A percentile compares a stretch with the other conserved stretches of the same genome.
These are phyloP conservation scores for Cercospora zeae-maydis DNA, from an alignment of 2,329 filamentous ascomycete species.

Conservation along the genomic window DNA sequence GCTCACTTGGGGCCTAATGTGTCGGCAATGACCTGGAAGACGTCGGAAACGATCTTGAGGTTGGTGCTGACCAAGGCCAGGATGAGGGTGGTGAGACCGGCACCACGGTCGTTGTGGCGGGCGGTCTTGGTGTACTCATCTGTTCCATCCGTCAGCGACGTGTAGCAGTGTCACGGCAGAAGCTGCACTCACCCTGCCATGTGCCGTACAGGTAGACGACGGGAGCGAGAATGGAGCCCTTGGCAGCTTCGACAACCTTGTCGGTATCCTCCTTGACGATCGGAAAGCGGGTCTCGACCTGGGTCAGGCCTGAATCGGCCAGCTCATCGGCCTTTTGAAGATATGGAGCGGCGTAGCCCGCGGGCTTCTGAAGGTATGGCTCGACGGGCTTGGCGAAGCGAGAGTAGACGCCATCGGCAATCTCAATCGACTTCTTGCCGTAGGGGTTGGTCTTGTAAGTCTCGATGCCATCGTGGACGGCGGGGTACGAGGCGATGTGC, in stretches of 20 bases:
- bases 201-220: slow-evolving; percentile 35
- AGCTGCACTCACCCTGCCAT: slow-evolving; percentile 31
- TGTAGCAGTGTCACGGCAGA: not conserved
- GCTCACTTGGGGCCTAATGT: slow-evolving; percentile 10
- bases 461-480: slow-evolving; percentile 73
- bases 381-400: slow-evolving; percentile 73
- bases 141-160: slow-evolving; percentile 19
- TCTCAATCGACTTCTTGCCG: slow-evolving; percentile 75
- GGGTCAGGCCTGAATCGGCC: slow-evolving; percentile 49
- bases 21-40: slow-evolving; percentile 25
- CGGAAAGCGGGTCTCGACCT: slow-evolving; percentile 54
- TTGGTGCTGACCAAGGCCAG: slow-evolving; percentile 37
- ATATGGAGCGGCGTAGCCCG: slow-evolving; percentile 80
- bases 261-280: slow-evolving; percentile 53
- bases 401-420: slow-evolving; percentile 71
- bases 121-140: slow-evolving; percentile 40
- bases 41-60: slow-evolving; percentile 34
- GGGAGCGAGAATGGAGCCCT: slow-evolving; percentile 60
- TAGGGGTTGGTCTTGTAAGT: slow-evolving; percentile 78
- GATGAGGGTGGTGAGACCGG: slow-evolving; percentile 30
- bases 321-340: slow-evolving; percentile 75
- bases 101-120: slow-evolving; percentile 32
- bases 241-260: slow-evolving; percentile 57
- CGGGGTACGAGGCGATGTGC: slow-evolving; percentile 78
- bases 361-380: slow-evolving; percentile 74